Evolutionary conservation across 202 grass and related monocot genomes (phyloP).

Genomic region (Thinopyrum obtusiflorum): DNA sequence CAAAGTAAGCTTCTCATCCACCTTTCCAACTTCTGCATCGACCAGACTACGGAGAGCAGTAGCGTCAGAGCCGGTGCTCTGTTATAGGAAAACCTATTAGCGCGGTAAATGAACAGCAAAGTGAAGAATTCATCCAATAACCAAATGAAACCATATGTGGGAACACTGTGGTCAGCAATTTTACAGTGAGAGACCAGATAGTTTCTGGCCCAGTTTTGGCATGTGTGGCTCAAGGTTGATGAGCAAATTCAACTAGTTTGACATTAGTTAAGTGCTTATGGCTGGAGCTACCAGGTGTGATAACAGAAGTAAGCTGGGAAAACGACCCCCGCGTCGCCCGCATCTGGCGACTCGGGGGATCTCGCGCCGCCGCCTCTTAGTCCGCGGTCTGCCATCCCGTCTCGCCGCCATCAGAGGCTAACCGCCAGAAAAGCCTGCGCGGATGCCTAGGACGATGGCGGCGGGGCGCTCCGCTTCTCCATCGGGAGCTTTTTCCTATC

Average conservation of each 20-base stretch:
- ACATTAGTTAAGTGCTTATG: background rate
- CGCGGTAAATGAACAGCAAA: background rate
- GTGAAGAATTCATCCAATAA: background rate
- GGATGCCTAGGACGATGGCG: no score
- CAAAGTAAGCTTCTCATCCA: slow-evolving; percentile 60
- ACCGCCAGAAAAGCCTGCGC: no score
- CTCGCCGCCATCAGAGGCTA: no score
- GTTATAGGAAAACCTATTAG: background rate
- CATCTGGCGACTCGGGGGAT: no score
- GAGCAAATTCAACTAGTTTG: background rate
- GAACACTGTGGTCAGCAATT: background rate
- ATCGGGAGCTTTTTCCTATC: no score
- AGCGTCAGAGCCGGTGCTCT: slow-evolving; percentile 12
- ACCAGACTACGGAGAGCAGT: slow-evolving; percentile 42
- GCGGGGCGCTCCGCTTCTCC: no score
- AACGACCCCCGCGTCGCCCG: no score
- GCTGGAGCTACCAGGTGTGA: no score
- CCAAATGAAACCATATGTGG: background rate
- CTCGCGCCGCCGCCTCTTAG: no score
- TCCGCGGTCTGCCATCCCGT: no score
- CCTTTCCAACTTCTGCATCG: slow-evolving; percentile 71
- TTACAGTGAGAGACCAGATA: background rate
- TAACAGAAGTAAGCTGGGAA: no score
- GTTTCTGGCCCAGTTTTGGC: background rate
- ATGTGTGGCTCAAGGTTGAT: background rate